phyloP scores from a whole-genome alignment of 2,329 filamentous ascomycete species.

The Aspergillus neoniger region DNA sequence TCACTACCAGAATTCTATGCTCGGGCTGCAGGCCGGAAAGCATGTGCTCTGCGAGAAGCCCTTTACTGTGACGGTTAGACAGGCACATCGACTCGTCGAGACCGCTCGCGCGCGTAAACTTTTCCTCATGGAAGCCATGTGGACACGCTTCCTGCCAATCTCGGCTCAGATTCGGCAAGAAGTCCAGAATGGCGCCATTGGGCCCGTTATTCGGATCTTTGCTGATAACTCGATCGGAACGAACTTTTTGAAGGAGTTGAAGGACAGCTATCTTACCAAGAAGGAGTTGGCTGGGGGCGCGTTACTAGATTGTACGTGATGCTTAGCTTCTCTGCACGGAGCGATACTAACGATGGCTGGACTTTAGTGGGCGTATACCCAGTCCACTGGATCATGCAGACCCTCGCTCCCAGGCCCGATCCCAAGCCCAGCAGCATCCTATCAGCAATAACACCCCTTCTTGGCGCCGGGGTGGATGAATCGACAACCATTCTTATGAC shows the following conservation, averaged over 20 bases:
- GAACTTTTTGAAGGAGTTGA: background rate
- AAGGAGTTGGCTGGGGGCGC: background rate
- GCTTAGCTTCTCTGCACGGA: too few species aligned
- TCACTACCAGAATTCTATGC: conserved; percentile 50
- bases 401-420: background rate
- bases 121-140: conserved; percentile 20
- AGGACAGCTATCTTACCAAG: background rate
- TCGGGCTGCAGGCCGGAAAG: conserved; percentile 52
- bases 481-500: background rate
- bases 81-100: conserved; percentile 50
- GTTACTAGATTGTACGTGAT: background rate
- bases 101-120: conserved; percentile 28
- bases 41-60: conserved; percentile 60
- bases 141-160: conserved; percentile 14
- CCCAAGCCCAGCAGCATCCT: background rate
- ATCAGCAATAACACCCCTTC: background rate
- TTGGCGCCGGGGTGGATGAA: background rate
- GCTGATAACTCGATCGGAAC: background rate
- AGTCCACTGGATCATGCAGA: background rate
- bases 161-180: background rate
- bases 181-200: background rate
- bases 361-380: background rate
- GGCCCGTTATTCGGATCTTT: background rate
- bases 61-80: conserved; percentile 46
- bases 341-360: background rate